Base-by-base conservation (phyloP, 768 basidiomycete species). In the Lyophyllum shimeji region DNA sequence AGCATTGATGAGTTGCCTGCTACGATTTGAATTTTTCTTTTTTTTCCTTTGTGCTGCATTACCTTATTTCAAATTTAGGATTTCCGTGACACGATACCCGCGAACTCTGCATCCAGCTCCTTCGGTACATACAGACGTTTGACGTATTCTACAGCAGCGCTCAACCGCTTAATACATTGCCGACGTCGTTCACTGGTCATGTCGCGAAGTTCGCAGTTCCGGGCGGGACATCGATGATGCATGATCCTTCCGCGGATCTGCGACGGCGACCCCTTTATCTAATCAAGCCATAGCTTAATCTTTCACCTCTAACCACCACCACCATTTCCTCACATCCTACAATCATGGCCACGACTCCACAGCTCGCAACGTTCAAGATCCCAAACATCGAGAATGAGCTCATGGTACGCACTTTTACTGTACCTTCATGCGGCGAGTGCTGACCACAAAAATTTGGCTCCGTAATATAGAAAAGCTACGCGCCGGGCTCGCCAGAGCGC, bases 331-430 rank as follows among this genome's bases (percentile, higher is more conserved):
- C 23, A 42, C 40, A 27, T 29, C 59, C 57, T 62, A 65, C 67
- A 65, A 76, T 65, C 67, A 89, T 88, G 87, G 66, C 83, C 40
- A 81, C n/a, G n/a, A n/a, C 80, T 53, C 84, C 90, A 46, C 89
- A 90, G 65, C 86, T 96, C 46, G 94, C 91, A 18, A 63, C 83
- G 3, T 97, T 95, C 85, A 89, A 87, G 68, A 82, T 93, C 55
- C 96, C 96, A 20, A 77, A 72, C 21, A 78, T 95, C 67, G 82
- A 89, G 53, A 99, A 99, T 86, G 97, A 98, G 74, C 90, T 93
- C 40, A 89, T 98, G 90, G 93, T 93, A 63, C 64, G 78, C 68
- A 8, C 15, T 27, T 53, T 23, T 37, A 37, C 2, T 17, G 27
- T 25, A 33, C 13, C 15, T 18, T n/a, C 27, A 3, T 5, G 4